Conservation (phyloP, 2,329 filamentous ascomycete species). For the Annulohypoxylon truncatum region DNA sequence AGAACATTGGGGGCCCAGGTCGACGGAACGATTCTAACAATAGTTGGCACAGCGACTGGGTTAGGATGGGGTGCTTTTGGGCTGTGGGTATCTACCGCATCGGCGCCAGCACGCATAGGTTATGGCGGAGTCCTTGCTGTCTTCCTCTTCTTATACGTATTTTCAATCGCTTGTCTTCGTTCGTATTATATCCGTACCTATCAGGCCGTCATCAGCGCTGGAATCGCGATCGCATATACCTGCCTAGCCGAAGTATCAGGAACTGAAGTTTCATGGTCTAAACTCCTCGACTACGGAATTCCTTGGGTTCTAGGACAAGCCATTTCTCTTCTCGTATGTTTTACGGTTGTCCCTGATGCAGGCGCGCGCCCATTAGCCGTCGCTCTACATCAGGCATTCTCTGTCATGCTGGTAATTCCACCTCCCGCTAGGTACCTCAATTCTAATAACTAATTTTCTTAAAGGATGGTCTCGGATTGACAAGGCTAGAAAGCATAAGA, state of each 20-base stretch:
- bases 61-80: conserved; percentile 67
- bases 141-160: conserved; percentile 67
- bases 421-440: no score
- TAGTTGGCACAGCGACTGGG: conserved; percentile 64
- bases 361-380: conserved; percentile 64
- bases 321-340: conserved; percentile 62
- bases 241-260: conserved; percentile 62
- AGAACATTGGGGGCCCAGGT: conserved; percentile 67
- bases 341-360: conserved; percentile 64
- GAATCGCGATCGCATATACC: conserved; percentile 66
- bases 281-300: conserved; percentile 64
- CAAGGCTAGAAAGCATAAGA: conserved; percentile 50
- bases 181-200: conserved; percentile 68
- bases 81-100: conserved; percentile 65
- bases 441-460: conserved; percentile 36
- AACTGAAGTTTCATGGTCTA: conserved; percentile 59
- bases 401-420: conserved; percentile 57
- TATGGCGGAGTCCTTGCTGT: conserved; percentile 66
- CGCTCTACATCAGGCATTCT: conserved; percentile 60
- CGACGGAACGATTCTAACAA: conserved; percentile 65
- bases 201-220: conserved; percentile 65
- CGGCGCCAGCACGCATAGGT: conserved; percentile 57
- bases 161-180: conserved; percentile 62
- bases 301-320: conserved; percentile 68
- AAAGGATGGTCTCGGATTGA: conserved; percentile 53